These are phyloP conservation scores for Exophiala calicioides DNA, from an alignment of 2,329 filamentous ascomycete species.

Conservation along the genomic window DNA sequence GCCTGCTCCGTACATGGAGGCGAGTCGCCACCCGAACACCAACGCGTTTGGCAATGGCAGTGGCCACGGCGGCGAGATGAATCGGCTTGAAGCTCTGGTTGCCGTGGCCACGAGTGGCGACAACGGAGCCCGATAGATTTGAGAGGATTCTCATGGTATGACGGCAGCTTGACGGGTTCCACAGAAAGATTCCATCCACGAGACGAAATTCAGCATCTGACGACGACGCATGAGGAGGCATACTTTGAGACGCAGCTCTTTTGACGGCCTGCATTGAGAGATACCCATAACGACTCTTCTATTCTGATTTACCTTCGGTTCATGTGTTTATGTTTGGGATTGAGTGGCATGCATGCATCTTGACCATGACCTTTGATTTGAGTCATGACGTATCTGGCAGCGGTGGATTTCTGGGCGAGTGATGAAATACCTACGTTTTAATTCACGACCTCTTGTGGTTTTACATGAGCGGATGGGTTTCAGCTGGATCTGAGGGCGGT, in stretches of 20 bases:
- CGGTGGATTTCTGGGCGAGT: conserved; percentile 10
- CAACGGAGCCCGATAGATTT: conserved; percentile 32
- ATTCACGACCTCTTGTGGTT: conserved; percentile 15
- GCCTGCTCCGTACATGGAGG: conserved; percentile 23
- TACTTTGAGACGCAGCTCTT: conserved; percentile 20
- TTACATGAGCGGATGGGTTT: conserved; percentile 6
- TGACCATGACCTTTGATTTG: conserved; percentile 11
- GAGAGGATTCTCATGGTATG: neutral
- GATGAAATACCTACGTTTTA: conserved; percentile 18
- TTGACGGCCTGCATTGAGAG: conserved; percentile 26
- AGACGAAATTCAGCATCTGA: conserved; percentile 8
- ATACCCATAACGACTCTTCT: conserved; percentile 25
- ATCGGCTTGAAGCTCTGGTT: conserved; percentile 52
- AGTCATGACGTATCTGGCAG: conserved; percentile 16
- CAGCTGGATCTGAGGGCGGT: neutral
- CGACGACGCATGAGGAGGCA: conserved; percentile 14
- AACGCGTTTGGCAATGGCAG: conserved; percentile 24
- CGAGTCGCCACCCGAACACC: conserved; percentile 11
- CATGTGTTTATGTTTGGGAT: conserved; percentile 19
- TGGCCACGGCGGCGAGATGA: conserved; percentile 43
- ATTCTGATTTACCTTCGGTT: conserved; percentile 13
- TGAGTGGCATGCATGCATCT: conserved; percentile 13
- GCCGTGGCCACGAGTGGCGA: conserved; percentile 53
- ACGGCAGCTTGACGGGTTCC: conserved; percentile 3
- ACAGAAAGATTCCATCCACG: neutral